Base-by-base conservation (phyloP, 192 early-diverging fungal genomes). In the Thamnidium elegans region DNA sequence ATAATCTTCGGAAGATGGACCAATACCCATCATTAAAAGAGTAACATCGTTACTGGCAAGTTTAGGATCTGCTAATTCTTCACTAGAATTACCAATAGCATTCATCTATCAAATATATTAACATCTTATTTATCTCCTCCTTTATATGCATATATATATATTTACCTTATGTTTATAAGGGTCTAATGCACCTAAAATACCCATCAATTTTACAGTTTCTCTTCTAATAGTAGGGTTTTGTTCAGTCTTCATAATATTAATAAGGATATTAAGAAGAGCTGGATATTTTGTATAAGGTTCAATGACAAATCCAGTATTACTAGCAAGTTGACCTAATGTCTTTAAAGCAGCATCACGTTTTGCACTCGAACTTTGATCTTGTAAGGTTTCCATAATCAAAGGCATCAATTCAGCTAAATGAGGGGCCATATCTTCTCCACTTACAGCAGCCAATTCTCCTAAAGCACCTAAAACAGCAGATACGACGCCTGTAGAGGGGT, bases 131-230 rank as follows among this genome's bases (percentile, higher is more conserved):
- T 48, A 19, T 36, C 36, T 17, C 17, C 11, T 32, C 51, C 17
- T 39, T 63, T 51, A 5, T 51, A 50, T 19, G 50, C 39, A 19
- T 56, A 7, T 47, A 19, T 56, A 7, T n/a, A 7, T 17, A 51
- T 14, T 23, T 82, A 81, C 79, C 72, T 83, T 85, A 55, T 85
- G 81, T 1, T 79, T 81, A 76, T 95, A 94, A 19, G 96, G 95
- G 82, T 98, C 96, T 11, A 98, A 76, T 14, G 96, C 96, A 23
- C 96, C 96, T 3, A 98, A 80, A 20, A 94, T 94, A 56, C 96
- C 96, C 59, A 98, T 86, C 14, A 94, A 79, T 55, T 95, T 94
- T 31, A 96, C 86, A 2, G 89, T 90, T 71, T 96, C 93, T 19
- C 82, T 72, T 34, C 94, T 83, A 42, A 97, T 89, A n/a, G 61